These are phyloP conservation scores for Psilocybe cubensis DNA, from an alignment of 768 basidiomycete species.

Conservation along the genomic window DNA sequence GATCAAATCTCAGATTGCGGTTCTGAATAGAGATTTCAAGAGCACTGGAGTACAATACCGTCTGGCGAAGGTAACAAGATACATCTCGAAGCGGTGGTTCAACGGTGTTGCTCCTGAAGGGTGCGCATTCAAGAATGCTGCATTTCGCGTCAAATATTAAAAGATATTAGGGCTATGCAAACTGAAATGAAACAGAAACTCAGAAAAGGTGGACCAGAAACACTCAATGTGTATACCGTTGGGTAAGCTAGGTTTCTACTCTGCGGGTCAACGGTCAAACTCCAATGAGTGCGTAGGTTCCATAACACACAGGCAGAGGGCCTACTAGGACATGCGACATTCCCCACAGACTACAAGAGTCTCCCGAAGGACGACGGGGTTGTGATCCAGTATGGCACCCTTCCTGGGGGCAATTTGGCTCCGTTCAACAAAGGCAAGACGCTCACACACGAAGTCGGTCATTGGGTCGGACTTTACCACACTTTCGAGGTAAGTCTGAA, in stretches of 20 bases:
- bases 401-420: constrained; percentile 33
- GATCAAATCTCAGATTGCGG: constrained; percentile 38
- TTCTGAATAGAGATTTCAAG: constrained; percentile 43
- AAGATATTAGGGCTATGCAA: neutral
- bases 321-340: constrained; percentile 39
- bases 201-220: constrained; percentile 11
- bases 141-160: neutral
- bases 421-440: constrained; percentile 38
- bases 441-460: constrained; percentile 40
- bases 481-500: constrained; percentile 33
- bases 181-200: constrained; percentile 21
- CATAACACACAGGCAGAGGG: constrained; percentile 18
- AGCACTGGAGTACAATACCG: constrained; percentile 36
- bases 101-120: constrained; percentile 12
- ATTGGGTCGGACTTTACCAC: constrained; percentile 44
- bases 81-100: constrained; percentile 43
- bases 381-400: constrained; percentile 32
- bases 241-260: no score
- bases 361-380: constrained; percentile 39
- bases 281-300: constrained; percentile 20
- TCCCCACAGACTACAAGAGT: constrained; percentile 32
- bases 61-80: constrained; percentile 35
- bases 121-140: neutral
- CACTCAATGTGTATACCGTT: constrained; percentile 25
- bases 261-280: no score